Evolutionary conservation across 2,329 filamentous ascomycete species (phyloP).

Genomic region (Colletotrichum salicis): DNA sequence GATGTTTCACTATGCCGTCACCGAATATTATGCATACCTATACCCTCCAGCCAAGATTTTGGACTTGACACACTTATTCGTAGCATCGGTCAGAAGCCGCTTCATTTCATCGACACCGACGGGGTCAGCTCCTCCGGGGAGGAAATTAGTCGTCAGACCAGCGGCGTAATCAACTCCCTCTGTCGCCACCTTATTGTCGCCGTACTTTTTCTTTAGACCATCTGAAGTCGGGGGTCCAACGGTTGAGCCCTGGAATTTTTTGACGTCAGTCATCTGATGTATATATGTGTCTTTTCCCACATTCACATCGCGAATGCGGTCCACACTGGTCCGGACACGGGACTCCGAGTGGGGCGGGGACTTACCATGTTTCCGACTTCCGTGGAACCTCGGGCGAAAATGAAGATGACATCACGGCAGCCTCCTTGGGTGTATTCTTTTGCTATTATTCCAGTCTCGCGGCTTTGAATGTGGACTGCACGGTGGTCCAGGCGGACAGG

Average conservation of each 20-base stretch:
- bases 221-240: constrained; percentile 37
- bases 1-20: not conserved
- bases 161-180: constrained; percentile 48
- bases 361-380: constrained; percentile 52
- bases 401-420: constrained; percentile 46
- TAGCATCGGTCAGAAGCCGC: constrained; percentile 46
- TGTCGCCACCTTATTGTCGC: constrained; percentile 36
- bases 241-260: constrained; percentile 23
- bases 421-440: constrained; percentile 19
- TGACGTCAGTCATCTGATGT: constrained; percentile 15
- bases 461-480: not conserved
- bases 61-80: constrained; percentile 47
- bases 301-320: constrained; percentile 33
- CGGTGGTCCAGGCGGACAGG: not conserved
- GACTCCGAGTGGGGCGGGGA: not conserved
- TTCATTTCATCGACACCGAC: constrained; percentile 45
- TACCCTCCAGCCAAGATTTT: constrained; percentile 51
- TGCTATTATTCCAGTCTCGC: not conserved
- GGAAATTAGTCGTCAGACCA: constrained; percentile 44
- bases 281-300: not conserved
- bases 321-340: constrained; percentile 39
- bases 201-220: constrained; percentile 34
- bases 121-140: constrained; percentile 44
- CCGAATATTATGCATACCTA: constrained; percentile 34
- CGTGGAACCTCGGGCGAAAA: constrained; percentile 51